Percentiles rank a stretch among this genome's conserved stretches.
These are phyloP conservation scores for Apium graveolens DNA, from an alignment of 129 eudicot genomes.

Conservation along the genomic window DNA sequence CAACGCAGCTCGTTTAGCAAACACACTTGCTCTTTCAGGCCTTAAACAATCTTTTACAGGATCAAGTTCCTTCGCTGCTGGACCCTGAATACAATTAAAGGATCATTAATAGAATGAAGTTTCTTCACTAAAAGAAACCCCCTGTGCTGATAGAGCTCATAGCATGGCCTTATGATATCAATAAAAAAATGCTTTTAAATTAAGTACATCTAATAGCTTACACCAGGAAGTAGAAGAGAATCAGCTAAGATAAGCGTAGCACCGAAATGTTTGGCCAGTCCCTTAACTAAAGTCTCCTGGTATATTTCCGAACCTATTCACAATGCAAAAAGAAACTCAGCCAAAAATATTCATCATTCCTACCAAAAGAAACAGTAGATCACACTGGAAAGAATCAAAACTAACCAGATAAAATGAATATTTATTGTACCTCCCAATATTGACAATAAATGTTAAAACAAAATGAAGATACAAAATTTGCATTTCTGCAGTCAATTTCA, in stretches of 20 bases:
- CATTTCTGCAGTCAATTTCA: neutral
- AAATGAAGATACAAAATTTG: neutral
- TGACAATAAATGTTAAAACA: neutral
- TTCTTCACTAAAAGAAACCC: too few relatives aligned
- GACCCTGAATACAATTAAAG: constrained; percentile 36
- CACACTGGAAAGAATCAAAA: neutral
- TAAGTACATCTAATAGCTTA: constrained; percentile 28
- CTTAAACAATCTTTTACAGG: constrained; percentile 47
- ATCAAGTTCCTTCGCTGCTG: constrained; percentile 51
- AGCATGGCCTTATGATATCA: neutral
- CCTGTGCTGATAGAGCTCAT: neutral
- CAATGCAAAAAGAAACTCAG: neutral
- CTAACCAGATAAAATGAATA: neutral
- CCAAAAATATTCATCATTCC: neutral
- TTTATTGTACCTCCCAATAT: neutral
- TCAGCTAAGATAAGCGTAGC: constrained; percentile 69
- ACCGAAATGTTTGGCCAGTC: constrained; percentile 77
- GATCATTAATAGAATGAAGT: neutral
- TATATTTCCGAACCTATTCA: constrained; percentile 80
- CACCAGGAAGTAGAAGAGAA: constrained; percentile 76
- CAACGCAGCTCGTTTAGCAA: constrained; percentile 53
- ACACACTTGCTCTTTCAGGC: constrained; percentile 64
- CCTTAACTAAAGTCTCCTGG: constrained; percentile 75
- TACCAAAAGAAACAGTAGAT: neutral
- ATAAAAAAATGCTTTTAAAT: neutral